Evolutionary conservation across 2,329 filamentous ascomycete species (phyloP).

Genomic region (Fusarium bulbicola): DNA sequence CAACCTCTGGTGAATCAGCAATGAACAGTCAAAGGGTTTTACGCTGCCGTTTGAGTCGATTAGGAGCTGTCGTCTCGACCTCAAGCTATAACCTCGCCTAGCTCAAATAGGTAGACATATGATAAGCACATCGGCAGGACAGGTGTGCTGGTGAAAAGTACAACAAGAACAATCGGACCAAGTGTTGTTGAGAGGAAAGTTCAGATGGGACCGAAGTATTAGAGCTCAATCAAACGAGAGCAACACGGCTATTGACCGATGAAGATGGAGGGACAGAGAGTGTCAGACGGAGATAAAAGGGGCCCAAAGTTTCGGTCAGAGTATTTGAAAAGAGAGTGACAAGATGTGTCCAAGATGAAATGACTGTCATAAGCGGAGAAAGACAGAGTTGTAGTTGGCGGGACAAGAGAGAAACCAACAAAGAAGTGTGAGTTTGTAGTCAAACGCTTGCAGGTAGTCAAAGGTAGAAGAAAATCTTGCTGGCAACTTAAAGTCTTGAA

Average conservation of each 20-base stretch:
- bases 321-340: slow-evolving; percentile 16
- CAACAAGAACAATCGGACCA: background rate
- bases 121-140: background rate
- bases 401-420: background rate
- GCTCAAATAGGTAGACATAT: slow-evolving; percentile 7
- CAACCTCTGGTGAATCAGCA: background rate
- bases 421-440: slow-evolving; percentile 1
- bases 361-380: background rate
- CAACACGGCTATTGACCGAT: slow-evolving; percentile 22
- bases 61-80: background rate
- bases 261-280: slow-evolving; percentile 19
- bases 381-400: background rate
- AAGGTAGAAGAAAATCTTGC: slow-evolving; percentile 3
- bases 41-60: background rate
- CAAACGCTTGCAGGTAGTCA: background rate
- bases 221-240: slow-evolving; percentile 17
- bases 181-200: background rate
- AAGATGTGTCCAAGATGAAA: slow-evolving; percentile 15
- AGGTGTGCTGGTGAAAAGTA: background rate
- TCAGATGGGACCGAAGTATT: background rate
- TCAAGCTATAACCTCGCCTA: slow-evolving; percentile 1
- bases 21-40: slow-evolving; percentile 7
- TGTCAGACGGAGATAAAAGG: slow-evolving; percentile 26
- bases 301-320: slow-evolving; percentile 19
- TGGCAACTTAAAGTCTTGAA: background rate